Conservation (phyloP, 495 filamentous ascomycete species). For the Neurospora sp. region DNA sequence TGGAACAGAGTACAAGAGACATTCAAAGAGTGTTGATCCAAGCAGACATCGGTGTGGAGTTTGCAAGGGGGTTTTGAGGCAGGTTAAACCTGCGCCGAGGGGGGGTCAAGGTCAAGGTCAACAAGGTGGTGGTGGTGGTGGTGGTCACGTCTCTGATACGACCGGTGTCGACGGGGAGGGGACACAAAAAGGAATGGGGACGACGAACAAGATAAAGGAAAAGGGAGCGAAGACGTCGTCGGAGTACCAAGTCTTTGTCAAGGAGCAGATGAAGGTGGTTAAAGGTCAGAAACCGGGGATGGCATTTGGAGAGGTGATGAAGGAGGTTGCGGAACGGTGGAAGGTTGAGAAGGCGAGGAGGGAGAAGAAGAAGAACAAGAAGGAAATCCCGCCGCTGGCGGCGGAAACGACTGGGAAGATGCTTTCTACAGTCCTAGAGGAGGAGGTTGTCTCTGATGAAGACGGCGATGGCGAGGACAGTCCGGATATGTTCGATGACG, state of each 20-base stretch:
- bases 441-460: not conserved
- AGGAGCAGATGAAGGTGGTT: slow-evolving; percentile 49
- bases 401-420: slow-evolving; percentile 3
- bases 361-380: slow-evolving; percentile 2
- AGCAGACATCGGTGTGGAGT: slow-evolving; percentile 53
- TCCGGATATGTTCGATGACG: slow-evolving; percentile 8
- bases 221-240: slow-evolving; percentile 9
- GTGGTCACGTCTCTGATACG: no score
- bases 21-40: slow-evolving; percentile 73
- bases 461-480: not conserved
- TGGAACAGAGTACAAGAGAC: slow-evolving; percentile 57
- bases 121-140: no score
- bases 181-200: not conserved
- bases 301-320: slow-evolving; percentile 58
- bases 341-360: slow-evolving; percentile 13
- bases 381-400: not conserved
- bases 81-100: slow-evolving; percentile 70
- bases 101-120: no score
- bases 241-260: slow-evolving; percentile 60
- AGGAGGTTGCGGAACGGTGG: slow-evolving; percentile 42
- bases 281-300: slow-evolving; percentile 40
- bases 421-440: not conserved
- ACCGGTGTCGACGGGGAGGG: no score
- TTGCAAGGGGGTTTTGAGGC: slow-evolving; percentile 58
- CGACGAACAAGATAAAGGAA: not conserved